Conservation (phyloP, 257 asterid species). For the Lithospermum erythrorhizon region DNA sequence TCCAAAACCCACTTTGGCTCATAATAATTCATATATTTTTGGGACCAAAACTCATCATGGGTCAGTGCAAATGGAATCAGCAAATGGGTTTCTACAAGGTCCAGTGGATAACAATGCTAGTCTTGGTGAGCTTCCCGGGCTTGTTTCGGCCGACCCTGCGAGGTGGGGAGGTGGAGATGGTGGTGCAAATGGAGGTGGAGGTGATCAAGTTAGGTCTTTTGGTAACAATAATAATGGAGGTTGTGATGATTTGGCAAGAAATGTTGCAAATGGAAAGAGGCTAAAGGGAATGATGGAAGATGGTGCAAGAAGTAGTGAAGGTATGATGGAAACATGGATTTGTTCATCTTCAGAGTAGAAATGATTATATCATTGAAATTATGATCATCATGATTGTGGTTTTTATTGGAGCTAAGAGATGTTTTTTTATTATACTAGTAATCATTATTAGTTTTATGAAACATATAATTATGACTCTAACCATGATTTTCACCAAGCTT, state of each 20-base stretch:
- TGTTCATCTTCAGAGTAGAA: constrained; percentile 58
- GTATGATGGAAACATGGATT: constrained; percentile 65
- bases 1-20: constrained; percentile 21
- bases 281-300: constrained; percentile 10
- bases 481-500: not conserved
- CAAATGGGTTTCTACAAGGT: constrained; percentile 13
- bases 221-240: constrained; percentile 14
- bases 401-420: not conserved
- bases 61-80: constrained; percentile 14
- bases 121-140: constrained; percentile 33
- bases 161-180: constrained; percentile 11
- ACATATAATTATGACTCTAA: constrained; percentile 7
- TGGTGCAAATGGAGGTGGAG: constrained; percentile 8
- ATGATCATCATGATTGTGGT: constrained; percentile 11
- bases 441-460: not conserved
- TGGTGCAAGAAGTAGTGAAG: constrained; percentile 37
- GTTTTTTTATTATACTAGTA: constrained; percentile 1
- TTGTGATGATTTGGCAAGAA: not conserved
- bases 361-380: constrained; percentile 27
- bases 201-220: constrained; percentile 10
- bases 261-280: constrained; percentile 13
- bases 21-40: constrained; percentile 8
- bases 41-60: constrained; percentile 17
- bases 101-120: constrained; percentile 4
- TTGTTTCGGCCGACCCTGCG: constrained; percentile 28